A percentile compares a stretch with the other conserved stretches of the same genome.
These are phyloP conservation scores for Fragaria ananassa DNA, from an alignment of 306 rosid species.

Conservation along the genomic window DNA sequence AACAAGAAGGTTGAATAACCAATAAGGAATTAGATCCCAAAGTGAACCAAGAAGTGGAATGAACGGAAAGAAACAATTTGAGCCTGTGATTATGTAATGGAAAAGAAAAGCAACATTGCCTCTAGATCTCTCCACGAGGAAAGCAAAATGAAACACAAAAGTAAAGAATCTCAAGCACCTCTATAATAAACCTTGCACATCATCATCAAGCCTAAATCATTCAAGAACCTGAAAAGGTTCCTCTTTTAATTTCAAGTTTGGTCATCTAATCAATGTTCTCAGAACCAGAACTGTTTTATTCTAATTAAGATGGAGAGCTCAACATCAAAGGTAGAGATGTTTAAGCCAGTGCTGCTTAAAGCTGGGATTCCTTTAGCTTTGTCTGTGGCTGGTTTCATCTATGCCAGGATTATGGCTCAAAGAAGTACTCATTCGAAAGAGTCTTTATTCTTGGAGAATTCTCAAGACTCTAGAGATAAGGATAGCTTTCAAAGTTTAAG, in stretches of 20 bases:
- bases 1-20: background rate
- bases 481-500: conserved; percentile 28
- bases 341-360: conserved; percentile 53
- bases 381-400: conserved; percentile 59
- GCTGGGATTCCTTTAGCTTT: conserved; percentile 64
- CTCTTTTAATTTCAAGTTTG: background rate
- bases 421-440: conserved; percentile 26
- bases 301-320: conserved; percentile 42
- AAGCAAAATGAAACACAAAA: conserved; percentile 18
- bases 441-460: conserved; percentile 21
- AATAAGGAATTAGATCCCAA: conserved; percentile 1
- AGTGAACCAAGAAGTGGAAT: conserved; percentile 20
- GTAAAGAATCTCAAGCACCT: conserved; percentile 17
- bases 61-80: conserved; percentile 12
- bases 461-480: conserved; percentile 18
- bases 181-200: background rate
- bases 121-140: conserved; percentile 28
- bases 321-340: conserved; percentile 32
- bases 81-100: conserved; percentile 24
- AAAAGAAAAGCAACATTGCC: conserved; percentile 39
- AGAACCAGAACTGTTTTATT: background rate
- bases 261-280: background rate
- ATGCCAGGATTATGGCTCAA: conserved; percentile 48
- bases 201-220: conserved; percentile 10
- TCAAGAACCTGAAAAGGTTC: conserved; percentile 4